Evolutionary conservation across 768 basidiomycete genomes (phyloP), one percentile per base, ranked within the genome.

Genomic region (Lyophyllum atratum): DNA sequence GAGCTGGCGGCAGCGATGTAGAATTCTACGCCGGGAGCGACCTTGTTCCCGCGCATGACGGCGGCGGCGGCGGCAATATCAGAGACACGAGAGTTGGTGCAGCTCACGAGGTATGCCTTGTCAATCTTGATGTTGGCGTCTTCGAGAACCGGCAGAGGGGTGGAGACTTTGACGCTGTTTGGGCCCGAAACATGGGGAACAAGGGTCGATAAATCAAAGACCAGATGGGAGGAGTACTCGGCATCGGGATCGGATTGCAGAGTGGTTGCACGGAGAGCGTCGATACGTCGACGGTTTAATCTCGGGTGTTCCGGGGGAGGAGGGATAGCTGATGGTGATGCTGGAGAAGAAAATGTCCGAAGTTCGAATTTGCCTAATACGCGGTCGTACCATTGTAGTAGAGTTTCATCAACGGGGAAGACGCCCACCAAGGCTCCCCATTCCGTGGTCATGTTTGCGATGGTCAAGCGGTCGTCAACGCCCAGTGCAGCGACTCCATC

Each of bases 391-490:
- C 95, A 99, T 25, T 84, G 72, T 33, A 95, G 67, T 19, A 95
- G 81, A 9, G 83, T 86, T 19, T 85, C 79, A 67, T 99, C 97
- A 5, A 93, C 87, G 0, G 96, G 95, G 78, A 99, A 98, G 7
- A 97, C 86, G 29, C 97, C 97, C 8, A 85, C 95, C 2, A 99
- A 83, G 2, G 97, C 97, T 43, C 97, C 97, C 97, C 97, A 99
- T 72, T 99, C 97, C 28, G 97, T 98, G 5, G 97, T 98, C 97
- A 98, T 99, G 72, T 99, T 98, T n/a, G 95, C 80, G 62, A 98
- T 98, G 0, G 96, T 95, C 45, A 99, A 80, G 40, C 97, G 85
- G 64, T 98, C 95, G 67, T 99, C 96, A 53, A 99, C 83, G 4
- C 84, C 74, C 48, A 99, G 78, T 17, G 85, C 80, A 17, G 82